These are phyloP conservation scores for Brettanomyces sp. DNA, from an alignment of 805 yeast species.

Conservation along the genomic window DNA sequence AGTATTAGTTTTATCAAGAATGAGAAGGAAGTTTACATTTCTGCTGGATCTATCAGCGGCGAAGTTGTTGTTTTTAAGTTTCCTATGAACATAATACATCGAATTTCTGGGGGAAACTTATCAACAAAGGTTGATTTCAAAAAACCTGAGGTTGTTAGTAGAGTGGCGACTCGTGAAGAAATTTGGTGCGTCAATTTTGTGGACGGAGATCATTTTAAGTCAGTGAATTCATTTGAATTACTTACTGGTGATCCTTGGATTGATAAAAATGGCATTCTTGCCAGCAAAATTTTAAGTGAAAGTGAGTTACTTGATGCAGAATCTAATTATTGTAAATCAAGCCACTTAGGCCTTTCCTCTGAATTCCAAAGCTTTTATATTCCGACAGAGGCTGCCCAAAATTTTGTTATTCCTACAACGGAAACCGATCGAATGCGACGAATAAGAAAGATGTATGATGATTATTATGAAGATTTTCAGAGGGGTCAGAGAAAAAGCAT, in stretches of 20 bases:
- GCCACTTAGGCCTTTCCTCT: constrained; percentile 32
- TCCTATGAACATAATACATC: constrained; percentile 3
- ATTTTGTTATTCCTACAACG: constrained; percentile 8
- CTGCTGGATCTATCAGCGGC: constrained; percentile 34
- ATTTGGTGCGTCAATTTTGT: constrained; percentile 47
- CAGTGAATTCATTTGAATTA: constrained; percentile 38
- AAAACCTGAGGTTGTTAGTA: constrained; percentile 19
- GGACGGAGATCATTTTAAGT: constrained; percentile 31
- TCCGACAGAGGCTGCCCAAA: constrained; percentile 7
- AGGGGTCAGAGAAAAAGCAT: constrained; percentile 13
- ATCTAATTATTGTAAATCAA: constrained; percentile 31
- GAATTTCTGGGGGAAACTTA: background rate
- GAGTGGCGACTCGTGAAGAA: constrained; percentile 34
- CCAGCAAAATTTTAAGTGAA: constrained; percentile 28
- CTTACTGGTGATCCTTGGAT: constrained; percentile 37
- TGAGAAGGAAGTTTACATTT: constrained; percentile 19
- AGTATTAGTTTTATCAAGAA: constrained; percentile 31
- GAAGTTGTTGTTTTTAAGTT: constrained; percentile 34
- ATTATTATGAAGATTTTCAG: constrained; percentile 17
- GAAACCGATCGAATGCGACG: constrained; percentile 21
- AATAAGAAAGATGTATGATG: constrained; percentile 20
- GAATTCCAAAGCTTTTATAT: constrained; percentile 20
- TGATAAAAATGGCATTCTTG: constrained; percentile 22
- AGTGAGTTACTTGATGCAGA: constrained; percentile 31
- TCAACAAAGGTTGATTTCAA: constrained; percentile 22